Base-by-base conservation (phyloP, 1,284 basidiomycete species). In the Cutaneotrichosporon cavernicola region DNA sequence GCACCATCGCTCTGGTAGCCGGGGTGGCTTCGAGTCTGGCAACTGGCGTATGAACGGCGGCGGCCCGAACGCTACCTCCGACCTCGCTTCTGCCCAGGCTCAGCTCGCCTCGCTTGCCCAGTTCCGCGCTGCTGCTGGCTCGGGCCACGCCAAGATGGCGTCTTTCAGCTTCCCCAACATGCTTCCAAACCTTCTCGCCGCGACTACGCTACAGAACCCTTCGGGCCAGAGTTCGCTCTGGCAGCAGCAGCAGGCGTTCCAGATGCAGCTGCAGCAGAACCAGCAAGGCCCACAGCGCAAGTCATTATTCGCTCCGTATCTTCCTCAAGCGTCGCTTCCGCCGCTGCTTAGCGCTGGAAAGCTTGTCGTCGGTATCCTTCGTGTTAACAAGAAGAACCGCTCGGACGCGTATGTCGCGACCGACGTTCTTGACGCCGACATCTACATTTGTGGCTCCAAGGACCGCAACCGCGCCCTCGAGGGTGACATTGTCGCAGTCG, bases 351-450 rank as follows among this genome's bases (percentile, higher is more conserved):
- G 92, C n/a, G 95, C 97, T 18, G 97, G 96, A 58, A 99, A 99
- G 82, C 86, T 99, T 56, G 97, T 99, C 65, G 95, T 99, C 63
- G 97, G 97, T 69, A 92, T 97, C 60, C 83, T 99, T 60, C 89
- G 97, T 58, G 95, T 99, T 73, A 99, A 99, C 84, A 99, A 99
- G 83, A 90, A 97, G 74, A 98, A 98, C 80, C 87, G 97, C 62
- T 98, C 96, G 30, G 97, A 99, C 80, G 97, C 97, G 6, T 99
- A 98, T 79, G 96, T 99, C 65, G 90, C 96, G n/a, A 99, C 96
- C 30, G 97, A 99, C 79, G 95, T 98, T 34, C 83, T 99, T 61
- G 97, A 99, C 76, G 92, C 94, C 65, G 97, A 99, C 79, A 99
- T 99, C 78, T 99, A 98, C 77, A 95, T 96, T 61, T 96, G 93